Conservation (phyloP, 2,329 filamentous ascomycete species). For the Biscogniauxia marginata region DNA sequence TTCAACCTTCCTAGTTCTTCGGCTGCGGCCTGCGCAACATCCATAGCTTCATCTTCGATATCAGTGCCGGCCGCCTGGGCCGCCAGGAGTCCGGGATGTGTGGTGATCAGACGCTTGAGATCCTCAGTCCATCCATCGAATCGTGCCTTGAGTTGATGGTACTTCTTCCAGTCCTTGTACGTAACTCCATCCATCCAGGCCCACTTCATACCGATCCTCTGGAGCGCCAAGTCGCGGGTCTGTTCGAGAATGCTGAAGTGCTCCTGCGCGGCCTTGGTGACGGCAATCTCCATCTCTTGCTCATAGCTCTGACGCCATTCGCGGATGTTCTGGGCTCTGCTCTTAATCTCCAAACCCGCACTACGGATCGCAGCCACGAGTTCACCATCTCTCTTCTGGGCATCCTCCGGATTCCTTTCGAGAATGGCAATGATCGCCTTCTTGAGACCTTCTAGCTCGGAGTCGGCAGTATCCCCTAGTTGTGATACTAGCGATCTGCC, state of each 20-base stretch:
- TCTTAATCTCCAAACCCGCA: slow-evolving; percentile 72
- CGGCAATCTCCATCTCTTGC: slow-evolving; percentile 63
- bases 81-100: slow-evolving; percentile 67
- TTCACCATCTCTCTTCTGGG: slow-evolving; percentile 41
- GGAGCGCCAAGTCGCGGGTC: slow-evolving; percentile 79
- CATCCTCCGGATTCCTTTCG: slow-evolving; percentile 50
- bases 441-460: slow-evolving; percentile 66
- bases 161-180: slow-evolving; percentile 96
- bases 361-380: slow-evolving; percentile 55
- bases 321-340: slow-evolving; percentile 72
- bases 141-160: slow-evolving; percentile 80
- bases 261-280: slow-evolving; percentile 71
- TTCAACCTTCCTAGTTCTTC: slow-evolving; percentile 78
- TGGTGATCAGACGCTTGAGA: slow-evolving; percentile 72
- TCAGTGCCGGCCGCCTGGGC: slow-evolving; percentile 67
- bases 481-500: slow-evolving; percentile 67
- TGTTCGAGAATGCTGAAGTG: slow-evolving; percentile 80
- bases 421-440: slow-evolving; percentile 64
- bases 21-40: slow-evolving; percentile 72
- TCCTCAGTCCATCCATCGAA: slow-evolving; percentile 84
- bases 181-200: slow-evolving; percentile 94
- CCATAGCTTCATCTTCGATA: slow-evolving; percentile 78
- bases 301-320: slow-evolving; percentile 75
- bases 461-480: slow-evolving; percentile 65
- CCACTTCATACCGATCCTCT: slow-evolving; percentile 93